Conservation (phyloP, 2,329 filamentous ascomycete species). For the Gremmenia infestans region DNA sequence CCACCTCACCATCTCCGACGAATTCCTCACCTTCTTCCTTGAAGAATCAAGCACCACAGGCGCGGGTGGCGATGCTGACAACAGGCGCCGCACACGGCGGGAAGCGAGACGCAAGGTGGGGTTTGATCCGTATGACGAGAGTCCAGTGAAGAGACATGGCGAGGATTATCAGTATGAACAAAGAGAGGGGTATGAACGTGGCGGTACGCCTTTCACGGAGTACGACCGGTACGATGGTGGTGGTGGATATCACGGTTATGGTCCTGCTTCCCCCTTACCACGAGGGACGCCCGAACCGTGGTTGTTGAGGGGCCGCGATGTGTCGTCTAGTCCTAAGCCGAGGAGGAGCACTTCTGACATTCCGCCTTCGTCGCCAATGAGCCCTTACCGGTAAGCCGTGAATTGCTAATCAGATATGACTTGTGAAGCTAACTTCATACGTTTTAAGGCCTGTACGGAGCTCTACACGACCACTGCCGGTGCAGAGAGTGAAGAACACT, state of each 20-base stretch:
- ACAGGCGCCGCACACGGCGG: conserved; percentile 53
- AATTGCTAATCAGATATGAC: neutral
- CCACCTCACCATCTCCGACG: conserved; percentile 66
- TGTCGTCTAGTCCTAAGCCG: conserved; percentile 7
- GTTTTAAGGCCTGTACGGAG: conserved; percentile 12
- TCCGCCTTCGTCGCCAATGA: conserved; percentile 18
- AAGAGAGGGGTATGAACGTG: conserved; percentile 19
- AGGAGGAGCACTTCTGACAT: conserved; percentile 11
- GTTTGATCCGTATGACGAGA: conserved; percentile 69
- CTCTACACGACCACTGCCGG: conserved; percentile 18
- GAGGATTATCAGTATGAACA: conserved; percentile 58
- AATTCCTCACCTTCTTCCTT: conserved; percentile 70
- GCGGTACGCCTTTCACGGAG: conserved; percentile 22
- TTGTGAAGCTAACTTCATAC: neutral
- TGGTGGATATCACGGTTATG: conserved; percentile 2
- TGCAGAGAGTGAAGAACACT: conserved; percentile 22
- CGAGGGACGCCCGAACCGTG: conserved; percentile 22
- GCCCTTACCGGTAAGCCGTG: conserved; percentile 17
- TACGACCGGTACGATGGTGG: conserved; percentile 2
- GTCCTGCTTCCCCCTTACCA: conserved; percentile 7
- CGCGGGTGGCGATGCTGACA: conserved; percentile 55
- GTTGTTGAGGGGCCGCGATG: conserved; percentile 18
- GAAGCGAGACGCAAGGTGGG: conserved; percentile 59
- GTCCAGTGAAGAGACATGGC: conserved; percentile 55
- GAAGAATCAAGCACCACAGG: conserved; percentile 63